Evolutionary conservation across 2,329 filamentous ascomycete genomes (phyloP).

Genomic region (Dactylellina cionopaga): DNA sequence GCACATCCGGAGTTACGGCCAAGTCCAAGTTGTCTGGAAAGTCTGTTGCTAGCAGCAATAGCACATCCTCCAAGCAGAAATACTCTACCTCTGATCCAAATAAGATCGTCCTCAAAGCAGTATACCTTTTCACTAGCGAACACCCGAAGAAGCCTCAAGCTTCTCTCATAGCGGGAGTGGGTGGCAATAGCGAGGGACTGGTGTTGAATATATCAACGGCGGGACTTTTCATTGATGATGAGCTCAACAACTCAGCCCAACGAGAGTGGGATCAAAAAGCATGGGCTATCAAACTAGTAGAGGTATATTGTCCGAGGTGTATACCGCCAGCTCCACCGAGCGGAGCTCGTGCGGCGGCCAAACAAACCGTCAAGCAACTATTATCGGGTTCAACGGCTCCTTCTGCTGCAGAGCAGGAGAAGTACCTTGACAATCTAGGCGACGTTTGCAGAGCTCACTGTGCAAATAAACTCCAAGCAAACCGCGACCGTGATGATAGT

Average conservation of each 20-base stretch:
- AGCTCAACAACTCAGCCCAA: constrained; percentile 88
- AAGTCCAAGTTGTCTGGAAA: constrained; percentile 64
- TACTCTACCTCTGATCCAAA: constrained; percentile 91
- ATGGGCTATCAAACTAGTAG: constrained; percentile 92
- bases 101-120: constrained; percentile 94
- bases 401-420: constrained; percentile 48
- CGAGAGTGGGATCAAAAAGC: constrained; percentile 99
- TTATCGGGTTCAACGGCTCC: constrained; percentile 47
- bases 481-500: constrained; percentile 59
- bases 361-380: constrained; percentile 48
- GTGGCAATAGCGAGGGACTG: constrained; percentile 87
- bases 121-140: constrained; percentile 90
- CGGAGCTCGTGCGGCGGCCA: constrained; percentile 56
- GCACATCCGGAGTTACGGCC: constrained; percentile 31
- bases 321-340: constrained; percentile 61
- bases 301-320: constrained; percentile 82
- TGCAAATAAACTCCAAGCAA: constrained; percentile 66
- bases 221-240: constrained; percentile 96
- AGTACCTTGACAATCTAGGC: constrained; percentile 54
- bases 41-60: constrained; percentile 76
- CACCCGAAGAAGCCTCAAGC: constrained; percentile 90
- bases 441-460: constrained; percentile 55
- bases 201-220: constrained; percentile 92
- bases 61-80: constrained; percentile 81
- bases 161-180: constrained; percentile 84